Evolutionary conservation across 2,329 filamentous ascomycete species (phyloP).

Genomic region (Arthrobotrys pseudoclavata): DNA sequence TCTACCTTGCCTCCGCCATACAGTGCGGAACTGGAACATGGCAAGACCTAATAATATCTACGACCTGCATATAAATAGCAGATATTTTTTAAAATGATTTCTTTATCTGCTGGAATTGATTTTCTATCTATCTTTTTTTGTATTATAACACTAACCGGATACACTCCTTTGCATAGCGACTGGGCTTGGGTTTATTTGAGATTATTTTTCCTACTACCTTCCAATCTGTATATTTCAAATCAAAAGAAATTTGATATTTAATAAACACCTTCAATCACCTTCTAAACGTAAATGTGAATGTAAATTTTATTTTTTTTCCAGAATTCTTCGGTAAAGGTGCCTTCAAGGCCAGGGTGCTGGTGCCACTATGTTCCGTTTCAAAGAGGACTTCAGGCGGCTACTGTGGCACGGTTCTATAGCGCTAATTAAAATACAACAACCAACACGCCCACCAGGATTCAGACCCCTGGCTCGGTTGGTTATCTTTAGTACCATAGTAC

Average conservation of each 20-base stretch:
- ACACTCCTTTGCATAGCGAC: conserved; percentile 60
- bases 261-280: conserved; percentile 25
- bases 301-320: neutral
- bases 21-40: conserved; percentile 54
- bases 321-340: neutral
- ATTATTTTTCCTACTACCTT: conserved; percentile 27
- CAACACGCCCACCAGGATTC: neutral
- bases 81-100: conserved; percentile 45
- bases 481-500: neutral
- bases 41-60: conserved; percentile 60
- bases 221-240: conserved; percentile 28
- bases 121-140: conserved; percentile 19
- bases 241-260: conserved; percentile 52
- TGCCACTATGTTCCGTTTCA: neutral
- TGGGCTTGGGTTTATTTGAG: conserved; percentile 31
- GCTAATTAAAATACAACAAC: neutral
- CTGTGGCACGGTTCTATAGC: neutral
- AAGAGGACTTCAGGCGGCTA: neutral
- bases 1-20: conserved; percentile 60
- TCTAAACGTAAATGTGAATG: neutral
- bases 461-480: neutral
- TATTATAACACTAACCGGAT: conserved; percentile 54
- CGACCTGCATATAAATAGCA: conserved; percentile 60
- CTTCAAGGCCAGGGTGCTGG: neutral
- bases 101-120: conserved; percentile 49